A percentile compares a stretch with the other conserved stretches of the same genome.
Conservation (phyloP, 805 yeast species). For the Kregervanrija delftensis region DNA sequence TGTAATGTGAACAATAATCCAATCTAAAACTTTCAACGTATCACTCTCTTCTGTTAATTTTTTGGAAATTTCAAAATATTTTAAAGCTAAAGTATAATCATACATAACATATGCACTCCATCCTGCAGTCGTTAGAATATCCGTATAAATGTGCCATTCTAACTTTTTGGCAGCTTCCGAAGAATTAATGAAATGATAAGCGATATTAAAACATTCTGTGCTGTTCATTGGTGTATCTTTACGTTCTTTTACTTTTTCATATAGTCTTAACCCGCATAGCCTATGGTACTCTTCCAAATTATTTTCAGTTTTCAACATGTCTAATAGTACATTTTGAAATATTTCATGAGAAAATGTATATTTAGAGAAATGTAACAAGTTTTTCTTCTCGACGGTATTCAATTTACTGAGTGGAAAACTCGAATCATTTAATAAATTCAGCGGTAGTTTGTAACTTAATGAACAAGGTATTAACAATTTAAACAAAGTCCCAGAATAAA, state of each 20-base stretch:
- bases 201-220: conserved; percentile 29
- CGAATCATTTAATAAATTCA: conserved; percentile 29
- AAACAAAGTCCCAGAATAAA: conserved; percentile 29
- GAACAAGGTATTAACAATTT: conserved; percentile 33
- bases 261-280: conserved; percentile 36
- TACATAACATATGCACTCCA: conserved; percentile 36
- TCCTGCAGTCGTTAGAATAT: conserved; percentile 38
- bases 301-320: conserved; percentile 19
- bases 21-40: conserved; percentile 18
- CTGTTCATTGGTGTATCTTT: background rate
- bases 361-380: conserved; percentile 29
- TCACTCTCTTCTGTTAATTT: conserved; percentile 20
- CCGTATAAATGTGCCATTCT: conserved; percentile 31
- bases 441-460: conserved; percentile 41
- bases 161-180: conserved; percentile 27
- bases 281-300: conserved; percentile 31
- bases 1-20: conserved; percentile 30
- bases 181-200: conserved; percentile 34
- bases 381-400: conserved; percentile 26
- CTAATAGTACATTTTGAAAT: conserved; percentile 27
- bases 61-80: conserved; percentile 33
- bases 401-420: conserved; percentile 8
- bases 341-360: conserved; percentile 37
- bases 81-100: conserved; percentile 34
- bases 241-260: conserved; percentile 14